A percentile compares a stretch with the other conserved stretches of the same genome.
phyloP scores from a whole-genome alignment of 1,284 basidiomycete species.

The Apiotrichum laibachii region DNA sequence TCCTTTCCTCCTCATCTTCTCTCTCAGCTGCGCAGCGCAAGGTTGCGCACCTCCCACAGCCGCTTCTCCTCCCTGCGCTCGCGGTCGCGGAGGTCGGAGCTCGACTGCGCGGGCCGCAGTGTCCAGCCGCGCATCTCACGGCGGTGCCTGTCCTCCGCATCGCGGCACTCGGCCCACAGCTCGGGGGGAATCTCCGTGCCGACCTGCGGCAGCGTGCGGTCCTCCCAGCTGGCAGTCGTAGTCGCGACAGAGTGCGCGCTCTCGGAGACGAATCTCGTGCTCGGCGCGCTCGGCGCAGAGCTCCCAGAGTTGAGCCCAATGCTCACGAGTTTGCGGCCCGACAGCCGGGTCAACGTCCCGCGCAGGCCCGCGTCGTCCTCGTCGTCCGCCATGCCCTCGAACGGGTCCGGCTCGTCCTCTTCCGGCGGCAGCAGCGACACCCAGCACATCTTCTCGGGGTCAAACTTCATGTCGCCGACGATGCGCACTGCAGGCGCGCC shows the following conservation, averaged over 20 bases:
- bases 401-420: slow-evolving; percentile 89
- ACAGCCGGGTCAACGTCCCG: slow-evolving; percentile 62
- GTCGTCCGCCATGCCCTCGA: slow-evolving; percentile 82
- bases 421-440: slow-evolving; percentile 76
- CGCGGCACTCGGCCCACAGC: slow-evolving; percentile 67
- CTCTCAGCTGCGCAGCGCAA: slow-evolving; percentile 28
- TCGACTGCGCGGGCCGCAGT: slow-evolving; percentile 15
- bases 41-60: slow-evolving; percentile 49
- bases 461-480: slow-evolving; percentile 97
- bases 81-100: slow-evolving; percentile 28
- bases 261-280: slow-evolving; percentile 29
- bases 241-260: slow-evolving; percentile 22
- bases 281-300: neutral
- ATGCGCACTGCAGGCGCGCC: slow-evolving; percentile 55
- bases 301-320: slow-evolving; percentile 23
- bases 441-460: slow-evolving; percentile 92
- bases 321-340: slow-evolving; percentile 30
- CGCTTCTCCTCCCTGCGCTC: slow-evolving; percentile 41
- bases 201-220: slow-evolving; percentile 13
- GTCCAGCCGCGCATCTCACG: slow-evolving; percentile 77
- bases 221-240: slow-evolving; percentile 21
- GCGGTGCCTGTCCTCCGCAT: slow-evolving; percentile 74
- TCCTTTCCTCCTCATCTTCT: no score
- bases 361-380: slow-evolving; percentile 62
- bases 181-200: slow-evolving; percentile 26